Percentiles rank a stretch among this genome's conserved stretches.
phyloP scores from a whole-genome alignment of 345 rosid species.

The Garcia nutans region DNA sequence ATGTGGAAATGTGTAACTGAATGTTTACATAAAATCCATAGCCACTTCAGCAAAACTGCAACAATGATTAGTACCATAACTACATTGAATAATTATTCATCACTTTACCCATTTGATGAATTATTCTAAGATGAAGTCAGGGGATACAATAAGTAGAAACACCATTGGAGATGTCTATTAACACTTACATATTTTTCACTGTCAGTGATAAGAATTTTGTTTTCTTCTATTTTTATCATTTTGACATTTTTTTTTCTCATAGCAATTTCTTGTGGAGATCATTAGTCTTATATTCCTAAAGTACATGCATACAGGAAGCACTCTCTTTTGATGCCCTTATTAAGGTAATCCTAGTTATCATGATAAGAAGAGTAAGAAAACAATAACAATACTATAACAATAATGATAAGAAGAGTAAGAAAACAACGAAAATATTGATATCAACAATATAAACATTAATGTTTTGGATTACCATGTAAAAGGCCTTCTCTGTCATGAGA shows the following conservation, averaged over 20 bases:
- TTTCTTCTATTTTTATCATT: not conserved
- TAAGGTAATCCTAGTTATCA: not conserved
- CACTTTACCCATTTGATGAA: not conserved
- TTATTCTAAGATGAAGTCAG: not conserved
- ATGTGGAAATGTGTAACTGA: not conserved
- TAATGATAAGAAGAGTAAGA: no score
- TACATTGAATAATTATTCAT: not conserved
- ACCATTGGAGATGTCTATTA: not conserved
- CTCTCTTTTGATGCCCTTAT: not conserved
- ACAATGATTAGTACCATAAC: not conserved
- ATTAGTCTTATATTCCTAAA: not conserved
- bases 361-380: not conserved
- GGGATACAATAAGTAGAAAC: not conserved
- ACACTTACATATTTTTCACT: not conserved
- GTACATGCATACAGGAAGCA: not conserved
- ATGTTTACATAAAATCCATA: not conserved
- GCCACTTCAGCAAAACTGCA: not conserved
- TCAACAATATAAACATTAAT: not conserved
- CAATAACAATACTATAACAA: not conserved
- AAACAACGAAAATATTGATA: no score
- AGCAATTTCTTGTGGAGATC: not conserved
- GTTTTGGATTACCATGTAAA: constrained; percentile 45
- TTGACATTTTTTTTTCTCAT: not conserved
- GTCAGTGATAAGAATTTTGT: not conserved
- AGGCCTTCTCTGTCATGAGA: constrained; percentile 51